Base-by-base conservation (phyloP, 345 rosid genomes). In the Salix caprea region DNA sequence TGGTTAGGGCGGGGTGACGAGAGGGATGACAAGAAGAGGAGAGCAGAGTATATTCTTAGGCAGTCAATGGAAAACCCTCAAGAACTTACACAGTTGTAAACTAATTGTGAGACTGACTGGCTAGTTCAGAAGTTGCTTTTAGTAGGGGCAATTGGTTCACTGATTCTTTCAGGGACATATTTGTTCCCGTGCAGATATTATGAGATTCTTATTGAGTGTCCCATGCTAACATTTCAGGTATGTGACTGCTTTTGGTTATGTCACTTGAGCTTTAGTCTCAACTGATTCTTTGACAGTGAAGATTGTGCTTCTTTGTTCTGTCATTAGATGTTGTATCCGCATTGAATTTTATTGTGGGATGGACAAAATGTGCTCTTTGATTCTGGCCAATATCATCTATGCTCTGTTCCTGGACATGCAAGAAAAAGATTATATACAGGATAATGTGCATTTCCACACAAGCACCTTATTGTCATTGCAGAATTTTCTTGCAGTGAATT, bases 21-120 rank as follows among this genome's bases (percentile, higher is more conserved):
- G 83, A 91, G 94, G 84, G 99, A 93, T 78, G 99, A 96, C 70
- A 93, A 88, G 84, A 96, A 92, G 88, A 88, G 98, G 81, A 93
- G 99, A 80, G 99, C 97, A 21, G 98, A 90, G 85, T 90, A 86
- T 70, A 92, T 96, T 75, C 90, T 93, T 74, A 88, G 86, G 76
- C 97, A 96, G 61, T 89, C 97, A 23, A 88, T 89, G 79, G 99
- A 96, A 82, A 93, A 90, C 44, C 96, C 97, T 7, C 88, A 88
- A 74, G 99, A 96, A 74, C 97, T 96, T 74, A 92, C 87, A 78
- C 94, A 92, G 89, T 83, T 92, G 90, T 96, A 87, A 77, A 74
- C 26, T 76, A 46, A 74, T 77, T 78, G 5, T 14, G 15, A 21
- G 28, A 71, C 74, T 80, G 70, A 67, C 67, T 37, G 19, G 69